Evolutionary conservation across 768 basidiomycete species (phyloP).

Genomic region (Naganishia onofrii): DNA sequence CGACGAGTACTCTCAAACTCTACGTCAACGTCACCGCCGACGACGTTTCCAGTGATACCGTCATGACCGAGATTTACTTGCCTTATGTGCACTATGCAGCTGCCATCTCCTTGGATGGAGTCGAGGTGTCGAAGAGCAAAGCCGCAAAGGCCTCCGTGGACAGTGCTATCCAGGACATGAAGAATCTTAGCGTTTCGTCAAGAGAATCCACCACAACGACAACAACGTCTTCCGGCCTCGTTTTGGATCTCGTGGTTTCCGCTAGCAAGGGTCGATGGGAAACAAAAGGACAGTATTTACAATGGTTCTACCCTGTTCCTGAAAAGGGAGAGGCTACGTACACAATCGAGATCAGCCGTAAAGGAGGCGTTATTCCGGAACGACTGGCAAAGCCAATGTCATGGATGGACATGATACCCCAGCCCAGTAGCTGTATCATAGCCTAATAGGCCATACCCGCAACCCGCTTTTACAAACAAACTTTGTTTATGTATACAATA

Average conservation of each 20-base stretch:
- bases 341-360: conserved; percentile 55
- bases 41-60: conserved; percentile 56
- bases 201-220: not conserved
- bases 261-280: conserved; percentile 58
- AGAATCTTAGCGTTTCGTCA: conserved; percentile 18
- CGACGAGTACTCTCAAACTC: conserved; percentile 67
- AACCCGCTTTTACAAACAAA: not conserved
- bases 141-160: conserved; percentile 30
- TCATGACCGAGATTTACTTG: conserved; percentile 84
- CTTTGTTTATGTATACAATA: not conserved
- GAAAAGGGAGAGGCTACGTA: conserved; percentile 45
- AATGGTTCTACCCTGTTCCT: conserved; percentile 58
- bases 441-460: not conserved
- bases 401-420: conserved; percentile 22
- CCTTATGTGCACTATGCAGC: conserved; percentile 83
- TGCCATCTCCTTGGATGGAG: conserved; percentile 25
- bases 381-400: conserved; percentile 27
- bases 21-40: conserved; percentile 63
- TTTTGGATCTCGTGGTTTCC: conserved; percentile 39
- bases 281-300: conserved; percentile 58
- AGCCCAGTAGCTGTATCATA: conserved; percentile 11
- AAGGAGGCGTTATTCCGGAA: conserved; percentile 52
- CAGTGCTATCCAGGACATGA: conserved; percentile 38
- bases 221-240: conserved; percentile 31
- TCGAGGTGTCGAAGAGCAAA: conserved; percentile 9